A percentile compares a stretch with the other conserved stretches of the same genome.
These are phyloP conservation scores for Xanthoceras sorbifolium DNA, from an alignment of 345 rosid genomes.

Conservation along the genomic window DNA sequence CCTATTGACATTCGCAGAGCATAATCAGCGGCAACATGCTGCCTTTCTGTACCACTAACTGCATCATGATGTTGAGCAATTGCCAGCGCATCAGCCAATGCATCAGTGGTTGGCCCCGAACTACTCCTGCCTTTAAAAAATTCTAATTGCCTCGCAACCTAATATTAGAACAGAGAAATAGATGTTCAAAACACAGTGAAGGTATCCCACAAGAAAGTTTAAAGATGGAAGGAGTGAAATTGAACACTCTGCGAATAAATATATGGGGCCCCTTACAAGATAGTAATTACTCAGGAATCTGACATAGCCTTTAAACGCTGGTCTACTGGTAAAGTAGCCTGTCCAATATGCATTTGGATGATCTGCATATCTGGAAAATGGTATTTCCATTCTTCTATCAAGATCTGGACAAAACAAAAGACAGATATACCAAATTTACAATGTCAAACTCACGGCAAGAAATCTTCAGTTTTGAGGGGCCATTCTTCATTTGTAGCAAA, in stretches of 20 bases:
- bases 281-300: slow-evolving; percentile 81
- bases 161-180: slow-evolving; percentile 25
- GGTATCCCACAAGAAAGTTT: neutral
- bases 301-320: slow-evolving; percentile 82
- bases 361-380: slow-evolving; percentile 76
- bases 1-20: slow-evolving; percentile 87
- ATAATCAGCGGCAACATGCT: slow-evolving; percentile 97
- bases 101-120: slow-evolving; percentile 66
- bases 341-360: slow-evolving; percentile 94
- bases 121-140: slow-evolving; percentile 66
- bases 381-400: slow-evolving; percentile 14
- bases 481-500: slow-evolving; percentile 70
- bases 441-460: slow-evolving; percentile 76
- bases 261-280: slow-evolving; percentile 47
- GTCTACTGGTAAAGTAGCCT: slow-evolving; percentile 93
- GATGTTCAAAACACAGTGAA: neutral
- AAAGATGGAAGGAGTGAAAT: neutral
- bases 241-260: slow-evolving; percentile 7
- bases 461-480: slow-evolving; percentile 91
- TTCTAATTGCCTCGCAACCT: slow-evolving; percentile 90
- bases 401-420: neutral
- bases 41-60: slow-evolving; percentile 92
- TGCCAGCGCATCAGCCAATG: slow-evolving; percentile 82
- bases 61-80: slow-evolving; percentile 99
- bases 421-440: neutral